Evolutionary conservation across 2,329 filamentous ascomycete genomes (phyloP), one percentile per base, ranked within the genome.

Genomic region (Sphaerulina vaccinii): DNA sequence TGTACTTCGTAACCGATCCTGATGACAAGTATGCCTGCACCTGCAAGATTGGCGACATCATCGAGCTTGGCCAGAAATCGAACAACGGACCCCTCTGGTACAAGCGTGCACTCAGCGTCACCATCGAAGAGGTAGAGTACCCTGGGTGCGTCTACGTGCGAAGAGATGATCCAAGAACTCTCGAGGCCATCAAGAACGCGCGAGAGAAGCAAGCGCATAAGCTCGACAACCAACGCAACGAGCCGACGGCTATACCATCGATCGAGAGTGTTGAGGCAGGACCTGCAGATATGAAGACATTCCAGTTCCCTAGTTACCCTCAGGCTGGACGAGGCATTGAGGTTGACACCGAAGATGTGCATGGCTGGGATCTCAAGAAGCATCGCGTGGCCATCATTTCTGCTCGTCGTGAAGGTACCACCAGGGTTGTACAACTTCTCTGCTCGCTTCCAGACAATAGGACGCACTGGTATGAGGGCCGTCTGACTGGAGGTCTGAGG

Each of bases 1-100:
- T 46, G 42, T 8, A 11, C 15, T 46, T 46, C 8, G n/a, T 11
- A 13, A 22, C 36, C n/a, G 18, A 46, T 46, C 19, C 42, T 15
- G 29, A 13, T 8, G 18, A 46, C 5, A 5, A 8, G 7, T 46
- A 15, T 19, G 27, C 10, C 5, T 46, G 27, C 42, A n/a, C 9
- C 13, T 46, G 24, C 8, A 13, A 16, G 3, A 9, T 46, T 16
- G 42, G 42, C 2, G 36, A 32, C 1, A 37, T 46, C 32, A 13
- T 46, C n/a, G 42, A 46, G 21, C 4, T 13, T 15, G 42, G 42
- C 7, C 42, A 46, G 42, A 35, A 33, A 19, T 4, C 11, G 13
- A 32, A 29, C 5, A n/a, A n/a, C n/a, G 42, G 42, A 9, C 3
- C 32, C n/a, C 32, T n/a, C n/a, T 46, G 42, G 42, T 46, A 46